Base-by-base conservation (phyloP, 2,329 filamentous ascomycete species). In the Colletotrichum orchidophilum region DNA sequence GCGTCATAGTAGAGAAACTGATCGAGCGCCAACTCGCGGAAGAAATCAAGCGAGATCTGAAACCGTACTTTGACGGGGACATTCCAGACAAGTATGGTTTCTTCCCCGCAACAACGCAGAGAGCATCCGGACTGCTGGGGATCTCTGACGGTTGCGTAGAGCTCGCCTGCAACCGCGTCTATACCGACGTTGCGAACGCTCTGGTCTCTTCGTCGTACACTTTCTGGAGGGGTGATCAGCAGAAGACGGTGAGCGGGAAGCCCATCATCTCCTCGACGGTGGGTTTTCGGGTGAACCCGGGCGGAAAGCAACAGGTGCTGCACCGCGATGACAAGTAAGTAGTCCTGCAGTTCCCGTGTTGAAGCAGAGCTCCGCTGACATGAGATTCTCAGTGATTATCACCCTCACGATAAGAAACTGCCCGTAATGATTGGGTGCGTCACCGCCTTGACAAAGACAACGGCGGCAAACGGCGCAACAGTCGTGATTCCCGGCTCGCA, bases 401-500 rank as follows among this genome's bases (percentile, higher is more conserved):
- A 78, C 29, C 74, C 76, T 1, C 73, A 77, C 12, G 79, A 82
- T 62, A 76, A 76, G 31, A 77, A 80, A 64, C 75, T 81, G 74
- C 80, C 81, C 4, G 77, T 80, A 18, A 80, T 83, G 79, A 75
- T 82, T 8, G 80, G 80, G 18, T 82, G 81, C 58, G 77, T 81
- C n/a, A 79, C 78, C 54, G 81, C 82, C 1, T 71, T 81, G 65
- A 82, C 80, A 4, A 83, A 78, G 74, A 83, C 81, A 1, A 83
- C 81, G 1, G 78, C 76, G 21, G 80, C 82, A 49, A 84, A 84
- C 54, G 82, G 83, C 1, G 82, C 81, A 1, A 84, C 82, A 0
- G 75, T 82, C n/a, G 80, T 79, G 1, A 83, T 84, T 49, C 82
- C 82, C 0, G 78, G 79, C 6, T 81, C 79, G 12, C 83, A 84